Percentiles rank a stretch among this genome's conserved stretches.
Conservation (phyloP, 192 early-diverging fungal species). For the Coemansia sp. region DNA sequence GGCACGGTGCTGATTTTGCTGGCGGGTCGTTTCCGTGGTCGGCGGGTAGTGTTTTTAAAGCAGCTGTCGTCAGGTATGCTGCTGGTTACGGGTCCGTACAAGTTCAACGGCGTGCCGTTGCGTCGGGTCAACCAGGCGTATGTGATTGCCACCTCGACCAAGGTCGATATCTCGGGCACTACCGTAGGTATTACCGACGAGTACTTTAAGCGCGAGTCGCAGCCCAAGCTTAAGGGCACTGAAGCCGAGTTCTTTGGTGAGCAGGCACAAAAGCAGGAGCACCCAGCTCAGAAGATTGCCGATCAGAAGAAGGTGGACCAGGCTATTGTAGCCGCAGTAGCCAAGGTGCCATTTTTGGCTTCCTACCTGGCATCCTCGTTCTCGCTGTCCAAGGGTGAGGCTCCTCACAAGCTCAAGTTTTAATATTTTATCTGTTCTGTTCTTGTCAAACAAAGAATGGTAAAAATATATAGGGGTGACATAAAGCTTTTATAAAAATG, state of each 20-base stretch:
- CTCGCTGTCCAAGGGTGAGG: constrained; percentile 93
- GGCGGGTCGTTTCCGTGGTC: constrained; percentile 93
- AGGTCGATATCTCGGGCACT: constrained; percentile 82
- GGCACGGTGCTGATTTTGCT: constrained; percentile 97
- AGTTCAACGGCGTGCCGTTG: constrained; percentile 98
- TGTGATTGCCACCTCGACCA: constrained; percentile 99
- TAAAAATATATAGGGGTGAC: too few relatives aligned
- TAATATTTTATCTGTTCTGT: constrained; percentile 58
- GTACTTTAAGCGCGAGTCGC: constrained; percentile 86
- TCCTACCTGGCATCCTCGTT: constrained; percentile 89
- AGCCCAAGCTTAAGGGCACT: constrained; percentile 69
- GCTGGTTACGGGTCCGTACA: constrained; percentile 96
- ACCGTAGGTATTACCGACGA: constrained; percentile 80
- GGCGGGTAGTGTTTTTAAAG: constrained; percentile 99
- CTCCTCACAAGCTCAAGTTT: constrained; percentile 94
- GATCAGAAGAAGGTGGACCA: constrained; percentile 93
- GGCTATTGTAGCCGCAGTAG: constrained; percentile 71
- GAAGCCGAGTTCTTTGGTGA: constrained; percentile 89
- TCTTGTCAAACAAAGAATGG: background rate
- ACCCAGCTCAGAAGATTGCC: constrained; percentile 73
- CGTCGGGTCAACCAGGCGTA: constrained; percentile 99
- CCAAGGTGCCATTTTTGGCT: constrained; percentile 82
- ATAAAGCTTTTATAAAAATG: too few relatives aligned
- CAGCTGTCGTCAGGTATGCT: constrained; percentile 91
- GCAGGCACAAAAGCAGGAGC: constrained; percentile 72